Evolutionary conservation across 108 stramenopile species (phyloP), one percentile per base, ranked within the genome.

Genomic region (Cyclostephanos invisitatus): DNA sequence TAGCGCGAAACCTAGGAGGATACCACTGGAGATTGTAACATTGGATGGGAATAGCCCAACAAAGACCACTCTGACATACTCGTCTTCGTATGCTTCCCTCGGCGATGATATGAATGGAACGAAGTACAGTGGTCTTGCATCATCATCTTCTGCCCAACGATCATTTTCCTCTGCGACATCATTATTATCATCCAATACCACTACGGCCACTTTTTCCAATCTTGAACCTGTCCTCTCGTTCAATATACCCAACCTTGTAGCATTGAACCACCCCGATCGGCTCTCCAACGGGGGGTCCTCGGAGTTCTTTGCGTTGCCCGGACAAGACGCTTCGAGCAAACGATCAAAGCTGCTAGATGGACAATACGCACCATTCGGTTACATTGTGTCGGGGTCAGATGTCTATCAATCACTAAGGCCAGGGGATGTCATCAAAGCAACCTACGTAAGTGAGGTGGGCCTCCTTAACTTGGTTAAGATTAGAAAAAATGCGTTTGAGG

Each of bases 291-390:
- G 90, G 11, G 93, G 86, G 10, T 91, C 90, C 7, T 86, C 88
- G 3, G 93, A 94, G 59, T 91, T 94, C 63, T 94, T 94, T 68
- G 60, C 76, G 12, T 58, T 94, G 53, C 77, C 79, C 54, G 48
- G 59, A 62, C 63, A 78, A n/a, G 80, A 77, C 53, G 46, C 88
- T 17, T 74, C 82, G 2, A 59, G 77, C 18, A 73, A 84, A 57
- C 58, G 78, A 74, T 77, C 85, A 17, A 68, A 71, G 7, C 46
- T 85, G 21, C 67, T 94, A 40, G 84, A 94, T 60, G 90, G 90
- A 3, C 79, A 90, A 38, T 94, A 91, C 67, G 90, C 93, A 22
- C 89, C 90, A 0, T 94, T 94, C 66, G 93, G 93, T 28, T 94
- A 89, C 70, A 87, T 94, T 51, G 78, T 88, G 6, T 71, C 81